Conservation (phyloP, 495 filamentous ascomycete species). For the Darksidea phi region DNA sequence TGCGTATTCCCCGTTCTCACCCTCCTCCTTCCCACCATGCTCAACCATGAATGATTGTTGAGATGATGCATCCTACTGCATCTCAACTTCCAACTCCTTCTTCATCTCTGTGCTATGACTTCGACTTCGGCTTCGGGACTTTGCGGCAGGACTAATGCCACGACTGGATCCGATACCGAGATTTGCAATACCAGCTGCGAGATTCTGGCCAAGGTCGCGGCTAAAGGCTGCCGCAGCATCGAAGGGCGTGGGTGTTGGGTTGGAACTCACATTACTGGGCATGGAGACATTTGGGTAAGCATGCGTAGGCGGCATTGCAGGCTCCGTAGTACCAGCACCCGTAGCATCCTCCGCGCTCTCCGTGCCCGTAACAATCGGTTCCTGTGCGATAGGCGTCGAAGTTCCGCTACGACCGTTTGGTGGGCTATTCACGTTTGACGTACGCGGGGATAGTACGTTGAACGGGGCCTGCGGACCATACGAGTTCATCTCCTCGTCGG, state of each 20-base stretch:
- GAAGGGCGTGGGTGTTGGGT: not conserved
- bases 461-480: not conserved
- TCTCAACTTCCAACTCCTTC: slow-evolving; percentile 36
- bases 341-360: slow-evolving; percentile 27
- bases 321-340: slow-evolving; percentile 22
- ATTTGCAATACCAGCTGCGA: slow-evolving; percentile 20
- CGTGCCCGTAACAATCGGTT: slow-evolving; percentile 27
- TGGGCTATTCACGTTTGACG: slow-evolving; percentile 7
- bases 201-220: slow-evolving; percentile 16
- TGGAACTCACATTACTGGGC: not conserved
- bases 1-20: not conserved
- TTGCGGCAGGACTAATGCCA: not conserved
- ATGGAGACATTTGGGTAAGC: not conserved
- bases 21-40: not conserved
- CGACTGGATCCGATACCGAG: slow-evolving; percentile 14
- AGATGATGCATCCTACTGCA: slow-evolving; percentile 24
- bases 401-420: slow-evolving; percentile 20
- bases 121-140: slow-evolving; percentile 15
- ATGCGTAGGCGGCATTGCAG: slow-evolving; percentile 9
- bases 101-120: slow-evolving; percentile 7
- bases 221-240: slow-evolving; percentile 8
- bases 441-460: slow-evolving; percentile 5
- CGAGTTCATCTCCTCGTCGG: slow-evolving; percentile 90
- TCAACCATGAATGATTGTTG: not conserved
- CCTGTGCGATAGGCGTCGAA: not conserved